Base-by-base conservation (phyloP, 805 yeast genomes). In the Candida ovalis region DNA sequence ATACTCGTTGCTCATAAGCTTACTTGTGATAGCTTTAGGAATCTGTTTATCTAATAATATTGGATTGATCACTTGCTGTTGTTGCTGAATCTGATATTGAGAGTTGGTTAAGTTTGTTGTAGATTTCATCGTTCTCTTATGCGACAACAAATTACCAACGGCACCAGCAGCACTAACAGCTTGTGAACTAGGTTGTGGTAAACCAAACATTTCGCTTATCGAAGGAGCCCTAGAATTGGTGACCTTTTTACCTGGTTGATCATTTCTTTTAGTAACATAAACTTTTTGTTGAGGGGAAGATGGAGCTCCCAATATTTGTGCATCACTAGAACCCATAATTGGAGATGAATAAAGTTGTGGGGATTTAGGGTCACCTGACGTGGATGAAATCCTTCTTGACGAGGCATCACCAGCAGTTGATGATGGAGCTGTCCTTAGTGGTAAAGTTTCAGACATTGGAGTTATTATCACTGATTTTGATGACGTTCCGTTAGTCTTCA, bases 101-200 rank as follows among this genome's bases (percentile, higher is more conserved):
- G 48, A 21, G 41, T 42, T 45, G 17, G 55, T 48, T 23, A 56
- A 22, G 33, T 39, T 52, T 3, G 48, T 50, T n/a, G 56, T 50
- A 1, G 62, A 57, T 23, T 51, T 52, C 42, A 60, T 43, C 2
- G 56, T 56, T 45, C 67, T 50, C 23, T 63, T 63, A 46, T 63
- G 68, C 1, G 61, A 62, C 45, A 64, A 39, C 51, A 64, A 35
- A 21, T 58, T 61, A 18, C 69, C 69, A 48, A 65, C 58, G 1
- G 70, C 70, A 2, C 68, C 68, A 8, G 70, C 69, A 8, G 70
- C 69, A 43, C 63, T 61, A 3, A 65, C 62, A 10, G 70, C 70
- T 36, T 63, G 66, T 1, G 68, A 62, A 32, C 67, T 57, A 4
- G 62, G 62, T 42, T 60, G 63, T 1, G 67, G 68, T 8, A 62